Base-by-base conservation (phyloP, 768 basidiomycete genomes). In the Lactarius sanguifluus region DNA sequence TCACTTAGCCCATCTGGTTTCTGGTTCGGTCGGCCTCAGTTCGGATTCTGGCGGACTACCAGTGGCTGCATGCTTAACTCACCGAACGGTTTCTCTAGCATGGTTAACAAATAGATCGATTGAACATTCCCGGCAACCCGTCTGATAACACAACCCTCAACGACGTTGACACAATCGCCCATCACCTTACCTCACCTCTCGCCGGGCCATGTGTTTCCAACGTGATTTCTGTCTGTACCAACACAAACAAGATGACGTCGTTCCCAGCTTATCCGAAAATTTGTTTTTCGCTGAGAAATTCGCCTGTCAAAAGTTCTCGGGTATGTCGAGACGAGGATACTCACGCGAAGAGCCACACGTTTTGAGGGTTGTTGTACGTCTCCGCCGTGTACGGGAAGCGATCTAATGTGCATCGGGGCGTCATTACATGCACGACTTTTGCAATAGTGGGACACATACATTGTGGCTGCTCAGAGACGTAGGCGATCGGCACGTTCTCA, bases 381-480 rank as follows among this genome's bases (percentile, higher is more conserved):
- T 69, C 62, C 1, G 23, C 25, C 16, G 66, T 69, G 20, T 67
- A 69, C 4, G 54, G 34, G 40, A 67, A 69, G 8, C 62, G 69
- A 16, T 52, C 69, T 69, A 23, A 23, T 25, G 25, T 34, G 15
- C 13, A 54, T 20, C n/a, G 25, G 5, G 54, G 15, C 2, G 8
- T 23, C 50, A 32, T n/a, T 13, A 16, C 18, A 40, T 6, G 28
- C 41, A 67, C 5, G n/a, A 15, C 23, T 59, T 9, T 36, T 1
- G 50, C n/a, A 10, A 30, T 12, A n/a, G 2, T 34, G 18, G 25
- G 10, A 61, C 32, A 40, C 25, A 10, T 45, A 76, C 75, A 72
- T 40, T 75, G 72, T 18, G 76, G 75, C 1, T 72, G 70, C 57
- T 78, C 75, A 16, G 76, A 76, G 38, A 65, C 61, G 64, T 76